Percentiles rank a stretch among this genome's conserved stretches.
These are phyloP conservation scores for Thelonectria blattea DNA, from an alignment of 2,329 filamentous ascomycete species.

Conservation along the genomic window DNA sequence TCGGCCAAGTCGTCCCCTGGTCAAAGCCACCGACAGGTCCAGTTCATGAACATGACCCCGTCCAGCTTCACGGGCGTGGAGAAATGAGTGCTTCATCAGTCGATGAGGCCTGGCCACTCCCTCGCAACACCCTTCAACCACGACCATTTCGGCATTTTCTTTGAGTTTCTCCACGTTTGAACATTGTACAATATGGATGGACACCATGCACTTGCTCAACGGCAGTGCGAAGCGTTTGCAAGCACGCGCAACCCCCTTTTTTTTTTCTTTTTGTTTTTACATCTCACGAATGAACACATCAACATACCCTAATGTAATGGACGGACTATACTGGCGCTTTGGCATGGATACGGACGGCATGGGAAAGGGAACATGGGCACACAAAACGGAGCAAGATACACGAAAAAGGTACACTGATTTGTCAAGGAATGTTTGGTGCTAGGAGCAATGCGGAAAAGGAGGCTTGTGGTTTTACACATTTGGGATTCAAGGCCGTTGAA, in stretches of 20 bases:
- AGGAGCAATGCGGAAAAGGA: neutral
- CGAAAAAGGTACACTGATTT: conserved; percentile 9
- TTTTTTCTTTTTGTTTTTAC: conserved; percentile 22
- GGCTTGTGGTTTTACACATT: neutral
- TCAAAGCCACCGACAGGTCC: conserved; percentile 39
- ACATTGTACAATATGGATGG: conserved; percentile 34
- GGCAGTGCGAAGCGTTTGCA: conserved; percentile 15
- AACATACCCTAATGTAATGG: conserved; percentile 42
- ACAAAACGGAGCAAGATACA: conserved; percentile 12
- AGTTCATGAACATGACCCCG: conserved; percentile 47
- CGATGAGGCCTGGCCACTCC: neutral
- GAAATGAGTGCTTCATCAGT: conserved; percentile 16
- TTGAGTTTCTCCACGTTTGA: conserved; percentile 11
- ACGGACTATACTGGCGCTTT: conserved; percentile 35
- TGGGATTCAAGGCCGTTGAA: neutral
- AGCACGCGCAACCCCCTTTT: conserved; percentile 19
- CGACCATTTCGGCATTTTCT: conserved; percentile 17
- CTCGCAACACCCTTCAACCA: conserved; percentile 6
- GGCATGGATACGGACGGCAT: conserved; percentile 16
- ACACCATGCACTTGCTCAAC: conserved; percentile 8
- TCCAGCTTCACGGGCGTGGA: conserved; percentile 38
- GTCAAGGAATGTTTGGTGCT: conserved; percentile 1
- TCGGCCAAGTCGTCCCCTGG: conserved; percentile 43
- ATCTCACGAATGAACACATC: conserved; percentile 34
- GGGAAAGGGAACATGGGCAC: conserved; percentile 20